Evolutionary conservation across 2,329 filamentous ascomycete species (phyloP), one percentile per base, ranked within the genome.

Genomic region (Fusarium irregulare): DNA sequence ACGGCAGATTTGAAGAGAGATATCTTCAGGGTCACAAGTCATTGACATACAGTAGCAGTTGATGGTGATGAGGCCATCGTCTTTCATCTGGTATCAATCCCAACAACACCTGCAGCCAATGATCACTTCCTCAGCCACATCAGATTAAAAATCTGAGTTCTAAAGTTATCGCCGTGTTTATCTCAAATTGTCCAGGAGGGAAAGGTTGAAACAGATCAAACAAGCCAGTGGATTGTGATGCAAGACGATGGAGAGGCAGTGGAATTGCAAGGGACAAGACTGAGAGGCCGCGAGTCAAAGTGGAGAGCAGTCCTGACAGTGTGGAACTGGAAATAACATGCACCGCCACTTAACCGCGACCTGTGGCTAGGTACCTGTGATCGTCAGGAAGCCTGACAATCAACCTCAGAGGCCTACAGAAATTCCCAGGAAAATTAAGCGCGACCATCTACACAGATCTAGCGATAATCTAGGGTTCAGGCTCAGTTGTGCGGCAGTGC

Each of bases 271-370:
- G 69, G 67, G 64, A 58, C 49, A 53, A 37, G 34, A 37, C 34
- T 37, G 34, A 56, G 64, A 74, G 72, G 72, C 70, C 72, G 72
- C 72, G 72, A 73, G 53, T 71, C 48, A 61, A 64, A 58, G 63
- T 60, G 70, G 70, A 37, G 42, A 21, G 20, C 23, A 21, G 51
- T 41, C 70, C 34, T 37, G 34, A 11, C 34, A 37, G 16, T 25
- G 63, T 61, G 66, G 70, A 59, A 59, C 68, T 65, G 56, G 60
- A 56, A 65, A 65, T 61, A 69, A 40, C 28, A 28, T 28, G 28
- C 28, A 28, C 28, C 28, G 28, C 28, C 28, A 28, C 28, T 28
- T 28, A 6, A 13, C 28, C 28, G 28, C 28, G 28, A 13, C 28
- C 28, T 28, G 28, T 28, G 28, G 28, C 28, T 28, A 28, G 28